A percentile compares a stretch with the other conserved stretches of the same genome.
Conservation (phyloP, 495 filamentous ascomycete species). For the Penicillium steckii region DNA sequence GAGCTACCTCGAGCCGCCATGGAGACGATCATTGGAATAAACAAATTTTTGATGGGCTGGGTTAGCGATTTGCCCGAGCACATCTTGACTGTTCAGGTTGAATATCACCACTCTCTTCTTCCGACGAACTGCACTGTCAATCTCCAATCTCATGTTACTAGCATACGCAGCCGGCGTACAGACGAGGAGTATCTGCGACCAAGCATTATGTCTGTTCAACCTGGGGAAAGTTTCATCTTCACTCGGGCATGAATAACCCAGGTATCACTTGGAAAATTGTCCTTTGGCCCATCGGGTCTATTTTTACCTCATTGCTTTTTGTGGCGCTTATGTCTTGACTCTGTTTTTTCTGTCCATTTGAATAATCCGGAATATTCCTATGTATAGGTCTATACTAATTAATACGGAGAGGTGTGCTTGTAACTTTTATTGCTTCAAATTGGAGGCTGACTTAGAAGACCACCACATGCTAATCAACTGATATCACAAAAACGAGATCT, state of each 20-base stretch:
- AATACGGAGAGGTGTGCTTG: too few species aligned
- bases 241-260: neutral
- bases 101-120: slow-evolving; percentile 23
- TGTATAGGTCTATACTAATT: too few species aligned
- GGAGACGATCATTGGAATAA: slow-evolving; percentile 14
- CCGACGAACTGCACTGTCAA: slow-evolving; percentile 10
- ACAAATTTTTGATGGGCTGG: slow-evolving; percentile 14
- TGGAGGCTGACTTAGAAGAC: too few species aligned
- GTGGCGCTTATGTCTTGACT: too few species aligned
- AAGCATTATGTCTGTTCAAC: neutral
- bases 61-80: slow-evolving; percentile 12
- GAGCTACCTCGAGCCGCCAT: neutral
- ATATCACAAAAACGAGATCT: too few species aligned
- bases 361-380: too few species aligned
- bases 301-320: neutral
- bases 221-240: neutral
- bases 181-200: neutral
- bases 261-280: neutral
- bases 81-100: slow-evolving; percentile 16
- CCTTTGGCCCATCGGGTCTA: neutral
- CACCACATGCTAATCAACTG: too few species aligned
- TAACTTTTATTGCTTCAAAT: too few species aligned
- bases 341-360: too few species aligned
- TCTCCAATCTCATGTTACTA: slow-evolving; percentile 16
- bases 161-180: slow-evolving; percentile 5